Evolutionary conservation across 2,329 filamentous ascomycete species (phyloP), one percentile per base, ranked within the genome.

Genomic region (Aureobasidium vineae): DNA sequence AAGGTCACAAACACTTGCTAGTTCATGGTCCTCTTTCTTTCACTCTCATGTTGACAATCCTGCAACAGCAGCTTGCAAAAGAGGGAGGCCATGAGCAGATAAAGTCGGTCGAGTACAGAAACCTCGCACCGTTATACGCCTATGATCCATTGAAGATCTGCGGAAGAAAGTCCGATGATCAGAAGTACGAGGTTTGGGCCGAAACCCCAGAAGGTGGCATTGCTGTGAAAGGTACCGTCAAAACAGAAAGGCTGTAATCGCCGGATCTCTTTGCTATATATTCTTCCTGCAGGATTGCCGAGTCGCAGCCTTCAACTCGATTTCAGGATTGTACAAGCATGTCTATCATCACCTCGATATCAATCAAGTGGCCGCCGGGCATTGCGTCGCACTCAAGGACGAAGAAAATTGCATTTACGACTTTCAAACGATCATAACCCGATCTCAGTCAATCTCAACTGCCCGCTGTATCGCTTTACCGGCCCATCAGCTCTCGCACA

Each of bases 1-100:
- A 98, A 76, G 90, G 90, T 13, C 88, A 96, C 75, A 83, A 83
- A 5, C 85, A 88, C 68, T 81, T 92, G 31, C 83, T 98, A 19
- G 90, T 98, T 65, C 95, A 98, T 73, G 95, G 95, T 0, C 94
- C 95, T 0, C 80, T 99, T 64, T 87, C 86, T 1, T 83, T 96
- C 47, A 88, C 89, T 0, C 80, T 98, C 6, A 87, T 97, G 82
- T 81, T 96, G 41, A 85, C 86, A 19, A 82, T 89, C 5, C 76
- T 96, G 28, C 79, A 82, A 57, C 77, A 81, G n/a, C 84, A 90
- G 70, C 72, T 87, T 19, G 68, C 71, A 3, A 70, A 72, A 40
- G 68, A 74, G 11, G 73, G 75, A 4, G 69, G 73, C 16, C 71
- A 72, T 26, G 75, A 78, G 56, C 71, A 73, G 21, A 78, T 94